Base-by-base conservation (phyloP, 1,139 yeast genomes). In the Suhomyces panamericanus region DNA sequence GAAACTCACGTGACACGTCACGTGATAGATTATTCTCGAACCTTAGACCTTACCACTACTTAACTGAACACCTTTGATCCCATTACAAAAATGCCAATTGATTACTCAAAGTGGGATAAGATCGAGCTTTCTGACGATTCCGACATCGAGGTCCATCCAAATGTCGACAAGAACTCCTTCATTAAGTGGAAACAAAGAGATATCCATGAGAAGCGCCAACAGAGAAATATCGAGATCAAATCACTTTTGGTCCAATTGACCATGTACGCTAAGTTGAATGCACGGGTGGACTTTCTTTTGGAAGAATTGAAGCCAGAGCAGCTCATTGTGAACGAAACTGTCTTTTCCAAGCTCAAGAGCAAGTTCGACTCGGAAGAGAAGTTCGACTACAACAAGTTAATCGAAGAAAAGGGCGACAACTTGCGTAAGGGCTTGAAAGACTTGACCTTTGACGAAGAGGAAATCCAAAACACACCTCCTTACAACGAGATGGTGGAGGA, bases 101-200 rank as follows among this genome's bases (percentile, higher is more conserved):
- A 93, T 63, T 93, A 93, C 67, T 90, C 97, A 12, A 93, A 93
- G 64, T 93, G 99, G 98, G 99, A 93, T 66, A 89, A 89, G 63
- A 80, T 93, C 49, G 99, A 93, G 65, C 73, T 93, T 39, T 88
- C 96, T 14, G 99, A 93, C 62, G 99, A 93, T 64, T 88, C 96
- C 6, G 98, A 93, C 61, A 75, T 91, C 40, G 99, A 93, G 60
- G 99, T 91, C 9, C 99, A 95, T 64, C 99, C 99, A 48, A 95
- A 95, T 60, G 99, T 95, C 29, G 99, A 95, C 66, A 95, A 95
- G 64, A 75, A 73, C 41, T 90, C 98, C 1, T 91, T 95, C 57
- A 88, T 95, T 57, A 81, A 83, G 50, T 93, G 98, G 99, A 93
- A 90, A 63, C 99, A 95, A 68, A 85, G 96, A 60, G 96, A 91